Base-by-base conservation (phyloP, 164 flowering plant species). In the Magnolia changhungtana region DNA sequence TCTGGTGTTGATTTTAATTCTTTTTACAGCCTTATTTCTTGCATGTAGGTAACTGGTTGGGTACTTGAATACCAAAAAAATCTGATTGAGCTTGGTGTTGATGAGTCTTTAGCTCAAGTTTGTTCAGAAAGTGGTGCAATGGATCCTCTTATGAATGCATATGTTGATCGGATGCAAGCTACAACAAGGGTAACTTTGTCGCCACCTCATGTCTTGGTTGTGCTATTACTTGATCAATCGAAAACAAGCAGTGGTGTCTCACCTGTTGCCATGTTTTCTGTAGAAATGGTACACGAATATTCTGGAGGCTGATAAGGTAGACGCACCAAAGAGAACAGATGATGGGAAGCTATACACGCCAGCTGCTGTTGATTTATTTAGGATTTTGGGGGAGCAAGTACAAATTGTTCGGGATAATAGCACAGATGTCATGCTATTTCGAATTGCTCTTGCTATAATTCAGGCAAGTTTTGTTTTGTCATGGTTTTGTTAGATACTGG, bases 81-180 rank as follows among this genome's bases (percentile, higher is more conserved):
- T 86, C 82, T 96, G 75, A 90, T 94, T 77, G 98, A 87, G 29
- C 96, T 96, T 82, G 99, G 99, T 69, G 98, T 96, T 82, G 99
- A 96, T 77, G 98, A 94, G 73, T 89, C 99, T 71, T 82, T 96
- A 71, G 97, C 99, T 77, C 99, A 96, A 92, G 99, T 96, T 81
- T 94, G 98, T 83, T 96, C 99, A 20, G 98, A 96, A 87, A 94
- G 99, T 90, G 99, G 99, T 83, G 84, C 99, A 37, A 91, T 96
- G 99, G 99, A 96, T 87, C 99, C 99, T 72, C 90, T 96, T 20
- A 96, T 96, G 98, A 93, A 96, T 81, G 86, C 98, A 72, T 96
- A 96, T 85, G 96, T 96, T 80, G 99, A 96, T 83, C 85, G 99
- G 82, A 96, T 94, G 98, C 97, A 94, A 86, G 98, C 98, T 51